Evolutionary conservation across 495 filamentous ascomycete genomes (phyloP), one percentile per base, ranked within the genome.

Genomic region (Hypoxylon lenormandii): DNA sequence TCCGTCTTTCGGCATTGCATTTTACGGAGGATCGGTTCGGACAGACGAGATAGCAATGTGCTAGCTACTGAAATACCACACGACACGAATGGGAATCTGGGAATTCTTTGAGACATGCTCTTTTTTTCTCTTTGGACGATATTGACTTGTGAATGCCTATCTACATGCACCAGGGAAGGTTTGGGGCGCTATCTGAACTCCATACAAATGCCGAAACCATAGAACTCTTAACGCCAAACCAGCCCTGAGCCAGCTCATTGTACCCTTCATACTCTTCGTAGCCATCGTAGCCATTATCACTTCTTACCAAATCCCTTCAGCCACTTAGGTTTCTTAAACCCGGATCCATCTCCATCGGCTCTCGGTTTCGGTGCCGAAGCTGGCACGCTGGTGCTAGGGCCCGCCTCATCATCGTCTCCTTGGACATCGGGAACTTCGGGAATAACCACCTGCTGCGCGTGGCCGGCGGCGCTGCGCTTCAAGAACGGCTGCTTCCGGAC

Each of bases 271-370:
- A 16, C 2, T 47, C 47, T 51, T 58, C 8, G 6, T 36, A 36
- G 15, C 42, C 48, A 55, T 62, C 18, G 23, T 51, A 33, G 30
- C 22, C n/a, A 42, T 16, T 8, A 59, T 79, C 59, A 81, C 66
- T 85, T 84, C 75, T 85, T 86, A 8, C 80, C 86, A 4, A 84
- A 84, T 52, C 89, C 73, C 71, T 91, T 91, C 21, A 92, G 77
- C 86, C 90, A 92, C 77, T 90, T 92, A 2, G 90, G 86, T 59
- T 91, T 77, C 69, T 83, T 84, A 74, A 84, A 82, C 22, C 66
- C 73, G 8, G 78, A 70, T 11, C 72, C 76, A 1, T 81, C 79
- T n/a, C 80, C 82, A 64, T 81, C 87, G 65, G 64, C 79, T 73
- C 80, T 84, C 21, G 84, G 80, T 68, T 82, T 82, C 15, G 76